A percentile compares a stretch with the other conserved stretches of the same genome.
These are phyloP conservation scores for Vigna angularis DNA, from an alignment of 306 rosid species.

Conservation along the genomic window DNA sequence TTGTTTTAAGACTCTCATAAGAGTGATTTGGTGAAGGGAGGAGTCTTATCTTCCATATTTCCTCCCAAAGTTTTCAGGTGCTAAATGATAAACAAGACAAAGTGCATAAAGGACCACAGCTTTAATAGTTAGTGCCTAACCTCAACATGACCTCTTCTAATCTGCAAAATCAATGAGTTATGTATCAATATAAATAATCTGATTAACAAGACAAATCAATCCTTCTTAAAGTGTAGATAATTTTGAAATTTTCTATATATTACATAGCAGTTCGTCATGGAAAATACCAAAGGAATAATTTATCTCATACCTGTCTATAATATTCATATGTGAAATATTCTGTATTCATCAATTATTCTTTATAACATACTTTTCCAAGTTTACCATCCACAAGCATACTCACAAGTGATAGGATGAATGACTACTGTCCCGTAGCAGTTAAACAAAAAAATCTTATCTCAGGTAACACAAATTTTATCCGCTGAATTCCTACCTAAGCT, in stretches of 20 bases:
- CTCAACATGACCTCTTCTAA: conserved; percentile 80
- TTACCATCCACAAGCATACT: conserved; percentile 31
- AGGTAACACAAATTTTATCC: conserved; percentile 27
- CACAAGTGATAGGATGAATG: conserved; percentile 21
- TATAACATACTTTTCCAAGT: conserved; percentile 8
- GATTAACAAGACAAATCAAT: not conserved
- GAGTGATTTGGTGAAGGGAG: conserved; percentile 36
- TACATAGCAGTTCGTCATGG: not conserved
- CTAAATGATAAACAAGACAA: conserved; percentile 23
- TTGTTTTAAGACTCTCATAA: conserved; percentile 22
- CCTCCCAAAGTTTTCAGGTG: conserved; percentile 26
- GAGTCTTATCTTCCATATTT: conserved; percentile 15
- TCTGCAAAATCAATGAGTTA: conserved; percentile 63
- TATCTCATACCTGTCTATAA: conserved; percentile 1
- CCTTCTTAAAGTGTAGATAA: conserved; percentile 18
- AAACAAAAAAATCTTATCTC: conserved; percentile 17
- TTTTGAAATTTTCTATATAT: conserved; percentile 23
- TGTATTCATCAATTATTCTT: conserved; percentile 7
- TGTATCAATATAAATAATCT: conserved; percentile 42
- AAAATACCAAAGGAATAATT: conserved; percentile 21
- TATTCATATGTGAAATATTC: not conserved
- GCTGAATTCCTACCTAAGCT: conserved; percentile 32
- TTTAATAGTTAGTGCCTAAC: conserved; percentile 53
- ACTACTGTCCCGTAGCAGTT: conserved; percentile 6
- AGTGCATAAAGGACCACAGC: conserved; percentile 17